Evolutionary conservation across 139 green algal species (phyloP), one percentile per base, ranked within the genome.

Genomic region (Asterochloris sp.): DNA sequence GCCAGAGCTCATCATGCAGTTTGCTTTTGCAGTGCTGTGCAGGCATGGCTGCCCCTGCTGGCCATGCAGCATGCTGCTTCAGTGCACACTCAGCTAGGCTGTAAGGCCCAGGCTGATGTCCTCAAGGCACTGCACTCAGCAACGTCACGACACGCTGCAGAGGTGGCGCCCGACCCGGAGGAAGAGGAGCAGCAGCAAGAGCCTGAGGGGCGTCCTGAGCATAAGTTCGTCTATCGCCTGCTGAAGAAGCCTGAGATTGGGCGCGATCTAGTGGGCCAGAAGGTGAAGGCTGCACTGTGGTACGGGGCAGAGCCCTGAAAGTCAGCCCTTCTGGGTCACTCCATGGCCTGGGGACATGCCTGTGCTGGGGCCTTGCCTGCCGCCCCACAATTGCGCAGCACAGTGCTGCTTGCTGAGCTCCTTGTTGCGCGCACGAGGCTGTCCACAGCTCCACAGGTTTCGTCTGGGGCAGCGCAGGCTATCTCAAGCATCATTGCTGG

Each of bases 231-330:
- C 13, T 74, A 74, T 14, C 54, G 77, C 17, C 28, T 81, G 28
- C 61, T 81, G 77, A 73, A 63, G 27, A 81, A 74, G 15, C 73
- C 60, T 17, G 77, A 81, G 26, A 62, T 81, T 13, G 73, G 73
- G 13, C 73, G 61, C 2, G 77, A 81, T 26, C 26, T 81, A 15
- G 27, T 73, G 17, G 16, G 73, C 26, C 62, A 81, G 28, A 28
- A 81, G 77, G 77, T 81, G 38, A 54, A 6, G 38, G 38, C 38
- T 54, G 38, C 38, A 2, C 38, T 54, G 38, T 54, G 38, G 6
- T 54, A 6, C 6, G 38, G 38, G 38, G 38, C 66, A 71, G 66
- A 21, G 14, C 66, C 66, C 19, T 71, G 19, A 71, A 23, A 71
- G 17, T 21, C 66, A 71, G 66, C 19, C 66, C 66, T 71, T 71